Percentiles rank a stretch among this genome's conserved stretches.
These are phyloP conservation scores for Globisporangium paddicum DNA, from an alignment of 352 stramenopile genomes.

Conservation along the genomic window DNA sequence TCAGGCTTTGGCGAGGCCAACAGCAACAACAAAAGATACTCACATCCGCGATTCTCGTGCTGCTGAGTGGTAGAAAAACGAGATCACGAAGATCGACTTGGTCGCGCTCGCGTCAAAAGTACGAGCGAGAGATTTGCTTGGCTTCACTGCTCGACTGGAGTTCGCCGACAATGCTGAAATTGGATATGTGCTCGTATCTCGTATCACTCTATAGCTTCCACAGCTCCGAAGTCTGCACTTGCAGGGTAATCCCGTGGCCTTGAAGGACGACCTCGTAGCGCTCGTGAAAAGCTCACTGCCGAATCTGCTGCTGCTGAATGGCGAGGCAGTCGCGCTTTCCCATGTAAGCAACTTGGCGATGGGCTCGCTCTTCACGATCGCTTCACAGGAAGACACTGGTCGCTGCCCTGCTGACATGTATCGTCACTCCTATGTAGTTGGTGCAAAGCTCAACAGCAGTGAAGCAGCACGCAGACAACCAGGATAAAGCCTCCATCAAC, in stretches of 20 bases:
- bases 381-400: no score
- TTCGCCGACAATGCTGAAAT: not conserved
- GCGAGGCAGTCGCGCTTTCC: conserved; percentile 42
- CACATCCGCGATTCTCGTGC: not conserved
- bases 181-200: not conserved
- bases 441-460: not conserved
- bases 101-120: conserved; percentile 28
- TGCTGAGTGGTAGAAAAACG: conserved; percentile 34
- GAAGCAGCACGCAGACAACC: not conserved
- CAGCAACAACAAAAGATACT: no score
- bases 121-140: not conserved
- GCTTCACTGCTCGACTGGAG: not conserved
- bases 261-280: conserved; percentile 11
- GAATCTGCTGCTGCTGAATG: conserved; percentile 45
- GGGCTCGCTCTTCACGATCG: no score
- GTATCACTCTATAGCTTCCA: conserved; percentile 35
- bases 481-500: not conserved
- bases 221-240: conserved; percentile 47
- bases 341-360: conserved; percentile 4
- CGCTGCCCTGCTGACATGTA: not conserved
- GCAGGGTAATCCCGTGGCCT: conserved; percentile 26
- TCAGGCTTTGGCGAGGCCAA: no score
- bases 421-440: not conserved
- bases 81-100: conserved; percentile 44
- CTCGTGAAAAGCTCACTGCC: conserved; percentile 28